Conservation (phyloP, 2,329 filamentous ascomycete genomes). For the Fusarium sp. region DNA sequence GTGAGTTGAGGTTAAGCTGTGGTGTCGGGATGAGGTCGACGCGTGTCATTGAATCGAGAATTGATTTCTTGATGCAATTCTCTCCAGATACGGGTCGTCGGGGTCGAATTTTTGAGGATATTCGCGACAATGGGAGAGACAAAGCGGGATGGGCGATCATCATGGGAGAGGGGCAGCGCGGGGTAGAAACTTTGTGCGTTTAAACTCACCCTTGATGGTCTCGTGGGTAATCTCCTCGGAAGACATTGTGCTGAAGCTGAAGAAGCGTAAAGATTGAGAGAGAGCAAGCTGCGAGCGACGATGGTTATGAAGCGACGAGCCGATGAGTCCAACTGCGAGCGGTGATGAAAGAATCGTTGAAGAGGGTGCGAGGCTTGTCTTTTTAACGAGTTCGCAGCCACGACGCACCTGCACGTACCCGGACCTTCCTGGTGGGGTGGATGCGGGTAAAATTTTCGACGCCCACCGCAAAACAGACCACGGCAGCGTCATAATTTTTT, state of each 20-base stretch:
- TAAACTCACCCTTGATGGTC: conserved; percentile 77
- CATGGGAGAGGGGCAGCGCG: conserved; percentile 46
- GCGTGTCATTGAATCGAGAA: not conserved
- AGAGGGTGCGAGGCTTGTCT: conserved; percentile 37
- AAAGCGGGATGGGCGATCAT: conserved; percentile 20
- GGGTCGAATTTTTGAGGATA: not conserved
- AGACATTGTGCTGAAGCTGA: conserved; percentile 62
- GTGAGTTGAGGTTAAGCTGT: not conserved
- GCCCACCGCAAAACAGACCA: conserved; percentile 41
- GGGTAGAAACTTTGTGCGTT: conserved; percentile 32
- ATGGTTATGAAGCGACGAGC: conserved; percentile 32
- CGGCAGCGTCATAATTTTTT: conserved; percentile 24
- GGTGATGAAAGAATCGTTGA: conserved; percentile 22
- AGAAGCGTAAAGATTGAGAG: conserved; percentile 18
- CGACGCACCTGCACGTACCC: conserved; percentile 22
- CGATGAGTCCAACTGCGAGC: conserved; percentile 13
- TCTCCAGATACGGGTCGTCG: not conserved
- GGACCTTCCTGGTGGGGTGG: conserved; percentile 21
- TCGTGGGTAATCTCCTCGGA: conserved; percentile 75
- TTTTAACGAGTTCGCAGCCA: conserved; percentile 34
- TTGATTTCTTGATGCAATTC: not conserved
- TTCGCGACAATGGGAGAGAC: not conserved
- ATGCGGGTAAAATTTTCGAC: conserved; percentile 47
- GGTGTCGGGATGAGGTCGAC: not conserved
- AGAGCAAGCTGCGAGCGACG: conserved; percentile 15